phyloP scores from a whole-genome alignment of 1,284 basidiomycete genomes.

The Rhodotorula sp. region DNA sequence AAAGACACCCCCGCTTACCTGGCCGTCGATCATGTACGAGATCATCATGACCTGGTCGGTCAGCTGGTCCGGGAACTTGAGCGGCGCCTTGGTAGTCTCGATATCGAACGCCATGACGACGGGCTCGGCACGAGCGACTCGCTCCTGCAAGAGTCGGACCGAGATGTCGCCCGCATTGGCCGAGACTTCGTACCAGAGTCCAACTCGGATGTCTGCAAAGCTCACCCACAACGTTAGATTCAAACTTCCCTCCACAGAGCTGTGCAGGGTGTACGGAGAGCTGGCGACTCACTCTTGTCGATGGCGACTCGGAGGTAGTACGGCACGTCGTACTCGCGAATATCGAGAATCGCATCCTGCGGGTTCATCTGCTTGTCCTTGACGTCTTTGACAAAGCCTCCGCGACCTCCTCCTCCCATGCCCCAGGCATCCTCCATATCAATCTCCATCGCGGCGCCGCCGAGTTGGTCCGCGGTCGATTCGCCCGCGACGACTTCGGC shows the following conservation, averaged over 20 bases:
- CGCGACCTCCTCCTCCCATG: slow-evolving; percentile 46
- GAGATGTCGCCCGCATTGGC: slow-evolving; percentile 77
- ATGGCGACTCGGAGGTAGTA: slow-evolving; percentile 98
- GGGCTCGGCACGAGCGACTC: slow-evolving; percentile 97
- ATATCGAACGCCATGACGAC: slow-evolving; percentile 99
- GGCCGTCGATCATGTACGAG: slow-evolving; percentile 93
- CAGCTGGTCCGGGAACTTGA: slow-evolving; percentile 96
- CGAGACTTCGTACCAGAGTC: slow-evolving; percentile 86
- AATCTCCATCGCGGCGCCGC: slow-evolving; percentile 51
- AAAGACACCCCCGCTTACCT: slow-evolving; percentile 28
- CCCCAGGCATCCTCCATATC: slow-evolving; percentile 58
- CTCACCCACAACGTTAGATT: neutral
- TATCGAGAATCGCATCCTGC: slow-evolving; percentile 70
- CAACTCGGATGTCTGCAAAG: slow-evolving; percentile 78
- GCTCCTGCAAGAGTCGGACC: slow-evolving; percentile 71
- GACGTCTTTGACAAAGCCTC: slow-evolving; percentile 39
- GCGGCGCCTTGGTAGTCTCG: slow-evolving; percentile 95
- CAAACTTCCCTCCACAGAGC: too few relatives aligned
- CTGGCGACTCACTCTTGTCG: slow-evolving; percentile 66
- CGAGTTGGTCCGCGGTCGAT: slow-evolving; percentile 2
- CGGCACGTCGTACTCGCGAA: slow-evolving; percentile 94
- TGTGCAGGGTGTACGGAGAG: neutral
- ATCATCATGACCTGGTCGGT: slow-evolving; percentile 99
- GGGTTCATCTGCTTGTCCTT: slow-evolving; percentile 54
- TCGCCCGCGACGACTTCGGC: slow-evolving; percentile 82